Evolutionary conservation across 2,329 filamentous ascomycete species (phyloP).

Genomic region (Fusarium beomiforme): DNA sequence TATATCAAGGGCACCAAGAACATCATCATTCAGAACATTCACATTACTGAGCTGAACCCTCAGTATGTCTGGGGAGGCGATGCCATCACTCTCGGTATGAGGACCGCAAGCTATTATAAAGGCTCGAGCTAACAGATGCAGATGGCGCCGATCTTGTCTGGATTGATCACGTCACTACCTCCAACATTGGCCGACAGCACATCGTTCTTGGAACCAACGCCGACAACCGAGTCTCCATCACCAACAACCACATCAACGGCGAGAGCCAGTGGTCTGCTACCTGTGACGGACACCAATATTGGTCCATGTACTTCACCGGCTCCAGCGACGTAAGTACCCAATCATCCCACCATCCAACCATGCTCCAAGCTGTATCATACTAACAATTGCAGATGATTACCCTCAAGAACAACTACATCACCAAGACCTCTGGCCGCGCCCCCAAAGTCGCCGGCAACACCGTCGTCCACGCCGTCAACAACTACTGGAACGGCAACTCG

Average conservation of each 20-base stretch:
- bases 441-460: constrained; percentile 68
- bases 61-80: constrained; percentile 70
- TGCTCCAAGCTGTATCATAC: rapidly evolving
- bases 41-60: constrained; percentile 65
- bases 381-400: constrained; percentile 52
- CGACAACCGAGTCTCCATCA: constrained; percentile 67
- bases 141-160: constrained; percentile 57
- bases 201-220: constrained; percentile 65
- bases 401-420: constrained; percentile 69
- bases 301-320: constrained; percentile 66
- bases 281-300: constrained; percentile 69
- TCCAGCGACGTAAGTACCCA: constrained; percentile 52
- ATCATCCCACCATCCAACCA: rapidly evolving
- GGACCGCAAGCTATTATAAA: no score
- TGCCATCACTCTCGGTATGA: constrained; percentile 58
- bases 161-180: constrained; percentile 66
- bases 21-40: constrained; percentile 70
- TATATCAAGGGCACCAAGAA: constrained; percentile 57
- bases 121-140: no score
- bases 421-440: constrained; percentile 65
- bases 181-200: constrained; percentile 68
- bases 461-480: constrained; percentile 68
- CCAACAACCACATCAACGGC: constrained; percentile 66
- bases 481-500: constrained; percentile 66
- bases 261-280: constrained; percentile 63